Conservation (phyloP, 164 flowering plant genomes). For the Vitis rotundifolia region DNA sequence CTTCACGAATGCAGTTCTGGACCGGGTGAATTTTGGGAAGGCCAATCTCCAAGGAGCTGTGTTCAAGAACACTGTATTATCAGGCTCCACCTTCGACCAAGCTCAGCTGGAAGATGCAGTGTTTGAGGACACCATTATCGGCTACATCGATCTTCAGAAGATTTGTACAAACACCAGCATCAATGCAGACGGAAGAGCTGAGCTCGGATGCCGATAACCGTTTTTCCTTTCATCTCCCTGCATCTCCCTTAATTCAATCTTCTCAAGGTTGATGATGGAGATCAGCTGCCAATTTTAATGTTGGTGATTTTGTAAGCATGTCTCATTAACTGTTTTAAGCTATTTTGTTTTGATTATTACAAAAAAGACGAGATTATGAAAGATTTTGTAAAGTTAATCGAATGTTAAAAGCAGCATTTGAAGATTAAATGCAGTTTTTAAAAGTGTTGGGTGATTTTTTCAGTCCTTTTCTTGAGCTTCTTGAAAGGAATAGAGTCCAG, state of each 20-base stretch:
- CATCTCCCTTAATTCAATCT: not conserved
- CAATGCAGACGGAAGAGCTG: conserved; percentile 54
- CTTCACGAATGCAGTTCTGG: conserved; percentile 89
- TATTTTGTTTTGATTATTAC: no score
- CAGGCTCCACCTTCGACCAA: conserved; percentile 84
- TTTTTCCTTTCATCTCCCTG: not conserved
- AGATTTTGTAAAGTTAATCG: no score
- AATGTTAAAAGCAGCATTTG: no score
- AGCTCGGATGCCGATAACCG: conserved; percentile 74
- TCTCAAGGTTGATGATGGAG: not conserved
- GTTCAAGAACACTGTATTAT: conserved; percentile 75
- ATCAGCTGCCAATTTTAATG: no score
- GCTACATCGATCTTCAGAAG: conserved; percentile 95
- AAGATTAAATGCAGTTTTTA: no score
- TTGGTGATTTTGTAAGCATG: no score
- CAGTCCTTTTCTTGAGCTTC: no score
- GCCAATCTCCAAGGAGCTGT: conserved; percentile 83
- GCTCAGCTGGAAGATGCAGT: conserved; percentile 71
- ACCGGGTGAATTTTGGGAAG: conserved; percentile 82
- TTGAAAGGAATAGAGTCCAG: no score
- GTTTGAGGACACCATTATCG: conserved; percentile 94
- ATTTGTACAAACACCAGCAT: conserved; percentile 66
- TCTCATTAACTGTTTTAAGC: no score
- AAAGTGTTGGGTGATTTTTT: no score
- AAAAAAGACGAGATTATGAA: no score